Evolutionary conservation across 768 basidiomycete genomes (phyloP).

Genomic region (Leccinum barrowsii): DNA sequence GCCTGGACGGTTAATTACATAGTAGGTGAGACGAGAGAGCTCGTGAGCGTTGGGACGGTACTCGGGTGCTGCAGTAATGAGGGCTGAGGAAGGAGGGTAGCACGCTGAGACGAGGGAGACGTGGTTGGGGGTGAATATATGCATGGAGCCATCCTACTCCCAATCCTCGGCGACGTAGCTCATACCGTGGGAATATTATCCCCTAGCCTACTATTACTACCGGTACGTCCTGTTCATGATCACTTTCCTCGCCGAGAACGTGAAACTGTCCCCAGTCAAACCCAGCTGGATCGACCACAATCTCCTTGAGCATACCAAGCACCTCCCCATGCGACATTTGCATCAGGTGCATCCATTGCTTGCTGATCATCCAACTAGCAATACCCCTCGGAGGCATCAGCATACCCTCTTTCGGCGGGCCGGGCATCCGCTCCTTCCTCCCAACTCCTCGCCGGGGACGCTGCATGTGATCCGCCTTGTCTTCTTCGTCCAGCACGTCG

Average conservation of each 20-base stretch:
- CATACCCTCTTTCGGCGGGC: constrained; percentile 54
- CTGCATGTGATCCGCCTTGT: constrained; percentile 39
- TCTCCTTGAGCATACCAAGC: constrained; percentile 36
- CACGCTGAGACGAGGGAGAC: constrained; percentile 80
- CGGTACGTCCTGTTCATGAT: constrained; percentile 10
- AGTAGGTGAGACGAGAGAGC: constrained; percentile 80
- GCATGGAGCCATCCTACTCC: constrained; percentile 43
- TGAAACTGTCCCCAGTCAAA: constrained; percentile 47
- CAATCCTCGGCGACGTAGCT: background rate
- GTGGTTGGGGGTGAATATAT: constrained; percentile 80
- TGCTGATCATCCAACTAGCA: constrained; percentile 74
- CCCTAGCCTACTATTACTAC: constrained; percentile 16
- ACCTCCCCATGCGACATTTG: constrained; percentile 47
- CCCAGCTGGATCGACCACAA: constrained; percentile 44
- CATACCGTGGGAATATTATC: constrained; percentile 19
- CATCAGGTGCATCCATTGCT: constrained; percentile 51
- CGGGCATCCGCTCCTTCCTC: constrained; percentile 50
- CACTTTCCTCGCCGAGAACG: constrained; percentile 57
- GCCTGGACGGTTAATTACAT: constrained; percentile 78
- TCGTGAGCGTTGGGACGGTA: constrained; percentile 83
- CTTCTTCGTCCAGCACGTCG: constrained; percentile 56
- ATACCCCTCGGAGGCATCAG: constrained; percentile 61
- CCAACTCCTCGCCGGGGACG: constrained; percentile 59
- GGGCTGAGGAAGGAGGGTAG: constrained; percentile 75
- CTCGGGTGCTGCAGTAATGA: constrained; percentile 71